Evolutionary conservation across 805 yeast genomes (phyloP).

Genomic region (Lipomyces mesembrius): DNA sequence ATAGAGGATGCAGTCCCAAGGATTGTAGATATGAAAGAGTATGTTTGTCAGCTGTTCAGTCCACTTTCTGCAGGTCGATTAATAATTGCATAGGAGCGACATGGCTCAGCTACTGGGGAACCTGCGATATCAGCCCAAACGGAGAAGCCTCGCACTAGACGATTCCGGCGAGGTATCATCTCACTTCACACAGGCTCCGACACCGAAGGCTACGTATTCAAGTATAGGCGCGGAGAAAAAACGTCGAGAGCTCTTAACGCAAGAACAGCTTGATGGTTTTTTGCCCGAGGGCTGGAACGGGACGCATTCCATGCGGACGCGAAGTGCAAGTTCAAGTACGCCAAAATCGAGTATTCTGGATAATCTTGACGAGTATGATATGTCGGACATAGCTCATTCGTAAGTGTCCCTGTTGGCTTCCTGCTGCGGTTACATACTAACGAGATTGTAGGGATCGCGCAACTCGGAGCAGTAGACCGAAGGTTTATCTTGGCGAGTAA

Average conservation of each 20-base stretch:
- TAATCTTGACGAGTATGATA: conserved; percentile 13
- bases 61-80: too few species aligned
- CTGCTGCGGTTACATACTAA: not conserved
- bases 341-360: conserved; percentile 13
- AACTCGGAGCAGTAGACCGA: conserved; percentile 20
- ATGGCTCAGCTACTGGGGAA: conserved; percentile 1
- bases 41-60: not conserved
- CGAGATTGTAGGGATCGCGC: not conserved
- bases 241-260: not conserved
- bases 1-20: conserved; percentile 6
- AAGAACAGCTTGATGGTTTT: conserved; percentile 5
- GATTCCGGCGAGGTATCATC: conserved; percentile 1
- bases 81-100: not conserved
- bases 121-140: not conserved
- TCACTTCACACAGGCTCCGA: not conserved
- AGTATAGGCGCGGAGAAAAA: not conserved
- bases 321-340: conserved; percentile 10
- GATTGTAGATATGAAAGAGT: conserved; percentile 10
- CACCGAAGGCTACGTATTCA: conserved; percentile 2
- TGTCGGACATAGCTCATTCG: conserved; percentile 14
- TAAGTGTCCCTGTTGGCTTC: not conserved
- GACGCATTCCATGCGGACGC: not conserved
- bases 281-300: conserved; percentile 3
- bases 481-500: conserved; percentile 24
- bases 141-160: conserved; percentile 3